Percentiles rank a stretch among this genome's conserved stretches.
Evolutionary conservation across 495 filamentous ascomycete species (phyloP).

Genomic region (Podospora fimiseda): DNA sequence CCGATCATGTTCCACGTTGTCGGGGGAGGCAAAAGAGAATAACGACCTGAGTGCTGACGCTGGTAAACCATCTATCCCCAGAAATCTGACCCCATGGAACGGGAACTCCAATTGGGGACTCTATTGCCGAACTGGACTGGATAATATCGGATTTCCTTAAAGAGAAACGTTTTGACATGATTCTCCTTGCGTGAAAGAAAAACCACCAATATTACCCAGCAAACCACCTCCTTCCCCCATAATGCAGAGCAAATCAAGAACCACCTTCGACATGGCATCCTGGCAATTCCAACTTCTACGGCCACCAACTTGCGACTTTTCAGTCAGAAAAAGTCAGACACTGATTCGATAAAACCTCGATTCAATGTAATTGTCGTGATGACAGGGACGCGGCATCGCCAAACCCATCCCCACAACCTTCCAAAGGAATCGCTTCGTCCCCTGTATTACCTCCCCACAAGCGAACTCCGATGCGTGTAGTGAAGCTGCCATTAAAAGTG

Average conservation of each 20-base stretch:
- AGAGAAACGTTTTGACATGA: background rate
- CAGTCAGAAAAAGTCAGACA: background rate
- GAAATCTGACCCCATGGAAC: background rate
- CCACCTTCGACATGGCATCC: background rate
- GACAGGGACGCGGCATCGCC: background rate
- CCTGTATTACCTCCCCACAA: conserved; percentile 39
- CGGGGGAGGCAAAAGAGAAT: background rate
- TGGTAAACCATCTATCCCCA: too few relatives aligned
- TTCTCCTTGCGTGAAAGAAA: background rate
- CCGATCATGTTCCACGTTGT: background rate
- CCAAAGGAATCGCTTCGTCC: conserved; percentile 23
- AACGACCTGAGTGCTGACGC: too few relatives aligned
- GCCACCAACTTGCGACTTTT: background rate
- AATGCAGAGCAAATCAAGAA: background rate
- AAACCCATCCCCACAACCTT: conserved; percentile 1
- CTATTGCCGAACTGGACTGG: background rate
- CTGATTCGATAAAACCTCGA: too few relatives aligned
- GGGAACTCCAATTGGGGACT: background rate
- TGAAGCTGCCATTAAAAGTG: conserved; percentile 11
- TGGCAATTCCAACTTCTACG: background rate
- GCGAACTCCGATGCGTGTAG: conserved; percentile 31
- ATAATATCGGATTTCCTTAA: background rate
- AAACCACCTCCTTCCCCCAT: background rate
- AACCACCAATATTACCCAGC: background rate
- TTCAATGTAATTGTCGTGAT: too few relatives aligned